phyloP scores from a whole-genome alignment of 495 filamentous ascomycete species.

The Hypomontagnella monticulosa region DNA sequence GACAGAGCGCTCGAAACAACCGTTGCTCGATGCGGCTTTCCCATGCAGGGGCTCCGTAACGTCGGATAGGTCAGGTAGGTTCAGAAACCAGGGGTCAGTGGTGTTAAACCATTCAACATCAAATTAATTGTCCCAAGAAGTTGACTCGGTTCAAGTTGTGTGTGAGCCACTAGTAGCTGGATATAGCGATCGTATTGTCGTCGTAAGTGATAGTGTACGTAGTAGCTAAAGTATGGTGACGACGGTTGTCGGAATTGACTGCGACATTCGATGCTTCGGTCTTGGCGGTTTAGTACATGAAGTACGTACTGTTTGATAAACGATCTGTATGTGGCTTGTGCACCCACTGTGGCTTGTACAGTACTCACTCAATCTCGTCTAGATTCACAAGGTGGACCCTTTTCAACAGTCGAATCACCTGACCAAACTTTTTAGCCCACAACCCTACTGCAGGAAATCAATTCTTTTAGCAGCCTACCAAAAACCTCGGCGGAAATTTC shows the following conservation, averaged over 20 bases:
- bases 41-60: constrained; percentile 16
- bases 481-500: constrained; percentile 46
- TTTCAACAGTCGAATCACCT: constrained; percentile 24
- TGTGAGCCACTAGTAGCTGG: background rate
- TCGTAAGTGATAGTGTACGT: background rate
- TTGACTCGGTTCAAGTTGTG: background rate
- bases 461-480: constrained; percentile 44
- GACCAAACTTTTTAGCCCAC: constrained; percentile 43
- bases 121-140: background rate
- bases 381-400: constrained; percentile 7
- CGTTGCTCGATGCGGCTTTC: constrained; percentile 13
- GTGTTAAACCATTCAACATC: background rate
- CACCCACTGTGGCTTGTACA: constrained; percentile 12
- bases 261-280: constrained; percentile 9
- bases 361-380: constrained; percentile 26
- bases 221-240: constrained; percentile 25
- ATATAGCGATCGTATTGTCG: background rate
- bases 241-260: background rate
- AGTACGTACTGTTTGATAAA: background rate
- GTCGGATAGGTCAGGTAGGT: background rate
- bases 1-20: constrained; percentile 10
- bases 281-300: constrained; percentile 19
- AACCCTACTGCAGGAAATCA: constrained; percentile 44
- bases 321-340: too few relatives aligned
- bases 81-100: background rate